Evolutionary conservation across 2,329 filamentous ascomycete species (phyloP), one percentile per base, ranked within the genome.

Genomic region (Arachnomyces sp.): DNA sequence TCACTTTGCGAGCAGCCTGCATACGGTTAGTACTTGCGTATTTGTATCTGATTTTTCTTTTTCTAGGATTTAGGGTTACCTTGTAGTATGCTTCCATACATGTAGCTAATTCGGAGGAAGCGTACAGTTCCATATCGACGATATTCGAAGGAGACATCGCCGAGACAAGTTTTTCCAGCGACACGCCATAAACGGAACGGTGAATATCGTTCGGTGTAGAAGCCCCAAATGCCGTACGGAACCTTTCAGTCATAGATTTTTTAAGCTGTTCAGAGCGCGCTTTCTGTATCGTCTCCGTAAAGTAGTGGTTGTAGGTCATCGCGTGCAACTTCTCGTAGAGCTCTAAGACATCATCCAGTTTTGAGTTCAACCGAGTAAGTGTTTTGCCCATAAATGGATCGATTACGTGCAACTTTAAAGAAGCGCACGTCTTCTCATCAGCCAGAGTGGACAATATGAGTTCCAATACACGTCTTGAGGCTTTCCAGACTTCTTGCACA

Each of bases 321-420:
- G 58, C 54, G 42, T 60, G 57, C 1, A 25, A 25, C 21, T 25
- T 25, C 9, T 25, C 43, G 54, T 70, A 62, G 5, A 57, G 68
- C 9, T 54, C 48, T 0, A 79, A 50, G 2, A 79, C 50, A 36
- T 70, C 62, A 0, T 44, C 38, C 1, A 68, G 56, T 47, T 74
- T 73, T 0, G 46, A 38, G 4, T 65, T 54, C 1, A 72, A 58
- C 3, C 46, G 48, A 2, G 42, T 30, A 7, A 66, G 44, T 7
- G 68, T 47, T 1, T 55, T 39, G 0, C 63, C 45, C 14, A 77
- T 56, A 7, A 60, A 56, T 11, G 55, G 61, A 16, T 67, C 56
- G n/a, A 73, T 52, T n/a, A 63, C 58, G 3, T 59, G 40, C 15
- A 44, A 48, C 3, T 53, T 31, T 6, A 74, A 49, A 3, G 52